Base-by-base conservation (phyloP, 2,329 filamentous ascomycete species). In the Malbranchea cinnamomea region DNA sequence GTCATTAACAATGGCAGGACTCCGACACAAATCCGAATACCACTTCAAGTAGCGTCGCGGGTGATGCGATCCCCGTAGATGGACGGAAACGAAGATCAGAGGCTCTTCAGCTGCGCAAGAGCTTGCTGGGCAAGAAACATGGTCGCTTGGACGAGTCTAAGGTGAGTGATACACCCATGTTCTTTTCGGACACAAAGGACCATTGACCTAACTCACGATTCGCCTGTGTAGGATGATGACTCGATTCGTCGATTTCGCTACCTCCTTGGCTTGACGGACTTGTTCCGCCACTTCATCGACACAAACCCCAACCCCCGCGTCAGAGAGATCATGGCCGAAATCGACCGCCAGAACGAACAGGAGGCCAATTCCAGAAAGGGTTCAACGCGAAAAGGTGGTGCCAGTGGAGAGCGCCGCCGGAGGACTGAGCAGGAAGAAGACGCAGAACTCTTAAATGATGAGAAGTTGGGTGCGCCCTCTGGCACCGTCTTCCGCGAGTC, bases 271-370 rank as follows among this genome's bases (percentile, higher is more conserved):
- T 65, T 98, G 30, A 98, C 89, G 10, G 89, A 98, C 48, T 67
- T 98, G 12, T 98, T 98, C 63, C 83, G 91, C 41, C 89, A 98
- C 59, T 98, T 98, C 56, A 98, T 98, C 59, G 85, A 95, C 50
- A 83, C 84, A 6, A 98, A 94, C 49, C 87, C 85, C 4, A 85
- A 98, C 49, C 87, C 89, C 10, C 82, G 81, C 45, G 89, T 95
- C 47, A 81, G 87, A 45, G 81, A 92, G 35, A 83, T 94, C 44
- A 89, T 95, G 68, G 69, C 71, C 29, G 82, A 94, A 56, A 94
- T 95, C 47, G 89, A 98, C 56, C 77, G 82, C 26, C 85, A 93
- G 52, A 91, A 95, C 52, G 75, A 70, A 8, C 81, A 71, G 39
- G 60, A 84, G 42, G 69, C 73, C 22, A 78, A 68, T 39, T 66